Conservation (phyloP, 257 asterid species). For the Schizonepeta tenuifolia region DNA sequence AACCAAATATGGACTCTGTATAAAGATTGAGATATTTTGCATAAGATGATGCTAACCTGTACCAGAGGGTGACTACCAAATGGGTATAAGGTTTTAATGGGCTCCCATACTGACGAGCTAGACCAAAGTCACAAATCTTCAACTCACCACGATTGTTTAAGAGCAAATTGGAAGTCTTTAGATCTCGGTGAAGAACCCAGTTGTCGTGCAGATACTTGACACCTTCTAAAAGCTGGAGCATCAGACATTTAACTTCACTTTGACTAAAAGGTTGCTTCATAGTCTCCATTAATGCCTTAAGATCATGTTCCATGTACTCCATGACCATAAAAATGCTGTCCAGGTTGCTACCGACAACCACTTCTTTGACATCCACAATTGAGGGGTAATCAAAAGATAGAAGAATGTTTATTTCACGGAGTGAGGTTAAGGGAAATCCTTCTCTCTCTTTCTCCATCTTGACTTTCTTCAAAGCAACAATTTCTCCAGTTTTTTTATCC, state of each 20-base stretch:
- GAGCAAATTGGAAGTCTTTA: slow-evolving; percentile 89
- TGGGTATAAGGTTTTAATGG: slow-evolving; percentile 93
- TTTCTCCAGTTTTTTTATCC: slow-evolving; percentile 87
- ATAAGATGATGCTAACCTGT: slow-evolving; percentile 67
- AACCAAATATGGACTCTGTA: background rate
- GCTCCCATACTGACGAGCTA: slow-evolving; percentile 95
- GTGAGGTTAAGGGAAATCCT: slow-evolving; percentile 90
- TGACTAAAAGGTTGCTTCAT: slow-evolving; percentile 89
- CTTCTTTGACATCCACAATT: slow-evolving; percentile 93
- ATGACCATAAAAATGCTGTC: slow-evolving; percentile 93
- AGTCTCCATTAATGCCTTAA: slow-evolving; percentile 85
- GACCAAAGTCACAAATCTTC: slow-evolving; percentile 94
- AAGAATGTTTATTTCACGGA: slow-evolving; percentile 89
- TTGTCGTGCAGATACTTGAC: slow-evolving; percentile 87
- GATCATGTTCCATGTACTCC: slow-evolving; percentile 99
- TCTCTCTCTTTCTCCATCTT: slow-evolving; percentile 98
- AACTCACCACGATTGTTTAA: slow-evolving; percentile 81
- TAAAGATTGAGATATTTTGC: background rate
- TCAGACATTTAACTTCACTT: slow-evolving; percentile 92
- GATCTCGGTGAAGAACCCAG: slow-evolving; percentile 94
- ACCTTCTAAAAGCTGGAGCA: slow-evolving; percentile 92
- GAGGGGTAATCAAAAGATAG: slow-evolving; percentile 81
- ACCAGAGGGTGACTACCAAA: slow-evolving; percentile 94
- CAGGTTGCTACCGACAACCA: slow-evolving; percentile 83
- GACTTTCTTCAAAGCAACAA: slow-evolving; percentile 94